These are phyloP conservation scores for Cyclotella sp. DNA, from an alignment of 108 stramenopile species.

Conservation along the genomic window DNA sequence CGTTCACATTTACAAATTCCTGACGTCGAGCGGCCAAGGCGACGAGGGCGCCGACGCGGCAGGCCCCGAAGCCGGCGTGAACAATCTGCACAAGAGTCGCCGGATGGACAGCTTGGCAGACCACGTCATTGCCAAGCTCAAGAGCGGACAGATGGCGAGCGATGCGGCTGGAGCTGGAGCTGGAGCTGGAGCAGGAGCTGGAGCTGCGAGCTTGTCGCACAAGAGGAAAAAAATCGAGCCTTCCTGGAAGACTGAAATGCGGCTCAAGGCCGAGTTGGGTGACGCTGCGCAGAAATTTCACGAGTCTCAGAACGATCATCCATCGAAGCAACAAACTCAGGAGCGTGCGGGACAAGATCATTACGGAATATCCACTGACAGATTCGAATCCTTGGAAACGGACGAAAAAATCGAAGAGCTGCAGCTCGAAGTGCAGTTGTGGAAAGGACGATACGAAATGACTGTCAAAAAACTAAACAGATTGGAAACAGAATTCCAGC, in stretches of 20 bases:
- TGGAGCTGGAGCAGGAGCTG: neutral
- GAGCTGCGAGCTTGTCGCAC: neutral
- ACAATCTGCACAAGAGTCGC: slow-evolving; percentile 28
- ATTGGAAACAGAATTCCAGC: neutral
- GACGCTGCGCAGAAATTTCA: neutral
- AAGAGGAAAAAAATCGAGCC: neutral
- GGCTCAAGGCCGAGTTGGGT: neutral
- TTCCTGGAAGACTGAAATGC: neutral
- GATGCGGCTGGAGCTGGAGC: too few species aligned
- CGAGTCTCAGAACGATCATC: neutral
- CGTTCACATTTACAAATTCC: slow-evolving; percentile 21
- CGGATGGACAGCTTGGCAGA: slow-evolving; percentile 14
- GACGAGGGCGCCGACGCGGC: neutral
- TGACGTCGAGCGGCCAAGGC: slow-evolving; percentile 4
- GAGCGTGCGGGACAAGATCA: neutral
- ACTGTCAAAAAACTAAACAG: slow-evolving; percentile 19
- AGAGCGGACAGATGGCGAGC: neutral
- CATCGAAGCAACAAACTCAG: too few species aligned
- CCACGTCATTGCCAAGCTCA: slow-evolving; percentile 11
- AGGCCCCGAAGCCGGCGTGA: slow-evolving; percentile 45
- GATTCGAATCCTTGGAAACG: slow-evolving; percentile 13
- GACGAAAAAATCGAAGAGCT: slow-evolving; percentile 31
- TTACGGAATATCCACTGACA: neutral
- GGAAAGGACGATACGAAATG: slow-evolving; percentile 36
- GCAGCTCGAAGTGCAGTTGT: slow-evolving; percentile 18